Percentiles rank a stretch among this genome's conserved stretches.
Evolutionary conservation across 148 eudicot species (phyloP).

Genomic region (Selenicereus undatus): DNA sequence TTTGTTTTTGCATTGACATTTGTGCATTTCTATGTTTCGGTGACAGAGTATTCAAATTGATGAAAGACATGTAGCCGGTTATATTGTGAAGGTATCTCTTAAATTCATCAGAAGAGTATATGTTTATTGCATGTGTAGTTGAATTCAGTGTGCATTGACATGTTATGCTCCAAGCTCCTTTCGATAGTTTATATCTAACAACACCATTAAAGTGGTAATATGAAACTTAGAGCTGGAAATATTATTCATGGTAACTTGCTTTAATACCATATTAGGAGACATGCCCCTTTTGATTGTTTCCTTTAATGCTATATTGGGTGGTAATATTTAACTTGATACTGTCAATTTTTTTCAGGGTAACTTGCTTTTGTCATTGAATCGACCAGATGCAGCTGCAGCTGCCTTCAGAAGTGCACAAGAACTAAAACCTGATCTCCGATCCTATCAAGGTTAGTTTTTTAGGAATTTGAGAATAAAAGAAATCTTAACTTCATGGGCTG

Average conservation of each 20-base stretch:
- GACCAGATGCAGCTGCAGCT: conserved; percentile 82
- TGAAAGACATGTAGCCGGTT: conserved; percentile 87
- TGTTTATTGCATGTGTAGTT: not conserved
- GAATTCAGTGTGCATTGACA: conserved; percentile 9
- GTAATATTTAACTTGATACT: not conserved
- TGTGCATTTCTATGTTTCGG: conserved; percentile 13
- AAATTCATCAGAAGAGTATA: not conserved
- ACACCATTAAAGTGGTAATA: too few relatives aligned
- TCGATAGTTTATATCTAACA: too few relatives aligned
- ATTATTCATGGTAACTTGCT: too few relatives aligned
- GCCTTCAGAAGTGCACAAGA: conserved; percentile 89
- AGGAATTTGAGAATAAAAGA: not conserved
- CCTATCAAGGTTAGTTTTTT: conserved; percentile 74
- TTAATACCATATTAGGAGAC: not conserved
- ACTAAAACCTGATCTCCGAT: conserved; percentile 91
- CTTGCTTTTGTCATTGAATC: conserved; percentile 79
- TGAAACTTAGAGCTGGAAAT: too few relatives aligned
- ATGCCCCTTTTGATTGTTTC: not conserved
- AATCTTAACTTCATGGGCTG: not conserved
- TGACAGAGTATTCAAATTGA: conserved; percentile 85
- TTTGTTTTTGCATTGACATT: conserved; percentile 10
- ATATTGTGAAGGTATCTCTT: conserved; percentile 76
- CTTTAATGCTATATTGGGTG: not conserved
- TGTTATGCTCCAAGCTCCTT: too few relatives aligned
- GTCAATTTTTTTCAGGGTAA: conserved; percentile 56